phyloP scores from a whole-genome alignment of 2,329 filamentous ascomycete genomes.

The Pseudogymnoascus verrucosus region DNA sequence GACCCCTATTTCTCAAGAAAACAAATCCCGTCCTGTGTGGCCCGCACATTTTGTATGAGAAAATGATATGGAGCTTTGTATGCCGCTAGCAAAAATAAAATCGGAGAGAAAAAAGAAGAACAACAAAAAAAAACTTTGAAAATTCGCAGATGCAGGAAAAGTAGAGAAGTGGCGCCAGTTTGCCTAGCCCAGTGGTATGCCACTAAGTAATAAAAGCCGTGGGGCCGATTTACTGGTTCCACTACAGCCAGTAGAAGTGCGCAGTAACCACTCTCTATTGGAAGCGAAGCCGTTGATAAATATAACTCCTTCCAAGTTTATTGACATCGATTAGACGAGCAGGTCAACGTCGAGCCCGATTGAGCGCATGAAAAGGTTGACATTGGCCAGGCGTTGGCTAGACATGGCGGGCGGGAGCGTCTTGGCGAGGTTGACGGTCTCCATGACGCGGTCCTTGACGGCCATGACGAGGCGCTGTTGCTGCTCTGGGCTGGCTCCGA shows the following conservation, averaged over 20 bases:
- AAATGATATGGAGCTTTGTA: constrained; percentile 1
- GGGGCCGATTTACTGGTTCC: neutral
- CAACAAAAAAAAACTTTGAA: neutral
- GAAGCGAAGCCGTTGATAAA: constrained; percentile 7
- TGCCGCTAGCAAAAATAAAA: constrained; percentile 7
- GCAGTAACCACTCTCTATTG: neutral
- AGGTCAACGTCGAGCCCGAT: constrained; percentile 96
- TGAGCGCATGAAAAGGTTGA: constrained; percentile 97
- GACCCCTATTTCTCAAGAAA: neutral
- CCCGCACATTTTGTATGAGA: constrained; percentile 3
- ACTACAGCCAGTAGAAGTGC: neutral
- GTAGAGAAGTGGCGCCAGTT: neutral
- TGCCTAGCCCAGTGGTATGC: neutral
- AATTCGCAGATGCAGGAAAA: neutral
- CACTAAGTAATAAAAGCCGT: neutral
- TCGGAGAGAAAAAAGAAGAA: neutral
- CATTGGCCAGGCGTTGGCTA: constrained; percentile 74
- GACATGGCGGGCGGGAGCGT: constrained; percentile 82
- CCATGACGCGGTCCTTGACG: constrained; percentile 96
- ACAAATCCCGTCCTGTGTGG: constrained; percentile 7
- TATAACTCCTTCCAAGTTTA: neutral
- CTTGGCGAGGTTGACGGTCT: constrained; percentile 83
- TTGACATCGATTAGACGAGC: constrained; percentile 22
- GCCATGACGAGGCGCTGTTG: constrained; percentile 90
- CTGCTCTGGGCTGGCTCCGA: constrained; percentile 86